These are phyloP conservation scores for Panaeolus papilionaceus DNA, from an alignment of 768 basidiomycete species.

Conservation along the genomic window DNA sequence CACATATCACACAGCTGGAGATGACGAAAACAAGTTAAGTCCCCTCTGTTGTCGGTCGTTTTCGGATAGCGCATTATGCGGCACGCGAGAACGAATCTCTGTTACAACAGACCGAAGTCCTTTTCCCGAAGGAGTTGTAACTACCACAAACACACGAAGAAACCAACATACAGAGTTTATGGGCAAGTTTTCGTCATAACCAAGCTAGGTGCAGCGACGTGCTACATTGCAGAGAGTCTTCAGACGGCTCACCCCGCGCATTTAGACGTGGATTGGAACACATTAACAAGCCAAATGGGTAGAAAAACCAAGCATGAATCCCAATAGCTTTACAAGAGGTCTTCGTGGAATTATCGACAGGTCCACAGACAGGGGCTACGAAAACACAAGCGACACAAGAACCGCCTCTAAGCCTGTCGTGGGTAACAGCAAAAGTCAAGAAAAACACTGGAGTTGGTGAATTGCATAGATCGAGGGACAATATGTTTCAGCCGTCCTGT, in stretches of 20 bases:
- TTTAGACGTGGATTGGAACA: neutral
- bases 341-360: neutral
- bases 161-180: slow-evolving; percentile 32
- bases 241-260: neutral
- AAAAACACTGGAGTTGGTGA: slow-evolving; percentile 30
- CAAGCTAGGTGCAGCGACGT: neutral
- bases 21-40: neutral
- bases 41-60: slow-evolving; percentile 24
- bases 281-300: neutral
- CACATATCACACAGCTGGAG: neutral
- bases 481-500: slow-evolving; percentile 41
- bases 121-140: slow-evolving; percentile 50
- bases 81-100: slow-evolving; percentile 66
- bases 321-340: neutral
- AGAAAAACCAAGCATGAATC: neutral
- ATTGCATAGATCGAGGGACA: neutral
- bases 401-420: slow-evolving; percentile 18
- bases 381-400: neutral
- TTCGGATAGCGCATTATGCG: slow-evolving; percentile 25
- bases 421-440: slow-evolving; percentile 32
- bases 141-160: slow-evolving; percentile 32
- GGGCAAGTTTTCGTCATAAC: neutral
- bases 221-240: slow-evolving; percentile 21
- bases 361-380: neutral
- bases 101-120: slow-evolving; percentile 36